A percentile compares a stretch with the other conserved stretches of the same genome.
Evolutionary conservation across 306 rosid genomes (phyloP).

Genomic region (Notholithocarpus densiflorus): DNA sequence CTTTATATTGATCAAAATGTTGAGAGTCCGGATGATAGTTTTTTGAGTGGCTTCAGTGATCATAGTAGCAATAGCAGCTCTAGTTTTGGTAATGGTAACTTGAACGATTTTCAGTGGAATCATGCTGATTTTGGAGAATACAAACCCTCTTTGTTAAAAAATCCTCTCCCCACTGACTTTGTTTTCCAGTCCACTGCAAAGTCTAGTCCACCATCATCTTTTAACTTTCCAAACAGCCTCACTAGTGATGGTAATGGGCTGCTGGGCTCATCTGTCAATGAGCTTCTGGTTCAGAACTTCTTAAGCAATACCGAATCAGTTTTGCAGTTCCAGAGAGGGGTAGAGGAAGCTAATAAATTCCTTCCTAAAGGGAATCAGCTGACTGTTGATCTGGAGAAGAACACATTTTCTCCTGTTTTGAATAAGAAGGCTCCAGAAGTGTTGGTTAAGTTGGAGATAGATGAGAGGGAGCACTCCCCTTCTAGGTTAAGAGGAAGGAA

Average conservation of each 20-base stretch:
- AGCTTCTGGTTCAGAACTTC: conserved; percentile 23
- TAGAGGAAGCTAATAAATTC: conserved; percentile 62
- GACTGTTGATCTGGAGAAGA: conserved; percentile 29
- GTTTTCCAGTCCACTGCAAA: conserved; percentile 45
- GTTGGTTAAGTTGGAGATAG: conserved; percentile 24
- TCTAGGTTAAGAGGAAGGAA: conserved; percentile 39
- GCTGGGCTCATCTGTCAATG: conserved; percentile 25
- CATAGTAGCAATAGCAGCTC: conserved; percentile 17
- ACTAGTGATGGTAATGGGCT: conserved; percentile 17
- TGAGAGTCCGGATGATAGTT: conserved; percentile 39
- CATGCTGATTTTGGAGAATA: conserved; percentile 22
- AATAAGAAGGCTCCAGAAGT: conserved; percentile 24
- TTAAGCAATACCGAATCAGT: conserved; percentile 45
- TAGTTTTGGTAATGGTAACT: conserved; percentile 21
- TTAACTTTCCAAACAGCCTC: conserved; percentile 4
- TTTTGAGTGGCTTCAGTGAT: conserved; percentile 22
- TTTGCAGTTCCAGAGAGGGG: conserved; percentile 55
- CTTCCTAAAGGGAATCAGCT: conserved; percentile 49
- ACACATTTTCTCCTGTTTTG: neutral
- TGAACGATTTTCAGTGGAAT: conserved; percentile 23
- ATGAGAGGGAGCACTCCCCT: conserved; percentile 28
- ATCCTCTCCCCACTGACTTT: conserved; percentile 36
- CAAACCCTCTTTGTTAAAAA: conserved; percentile 33
- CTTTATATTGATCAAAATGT: conserved; percentile 21
- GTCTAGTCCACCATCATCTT: conserved; percentile 16